Base-by-base conservation (phyloP, 192 early-diverging fungal genomes). In the Coemansia guatemalensis region DNA sequence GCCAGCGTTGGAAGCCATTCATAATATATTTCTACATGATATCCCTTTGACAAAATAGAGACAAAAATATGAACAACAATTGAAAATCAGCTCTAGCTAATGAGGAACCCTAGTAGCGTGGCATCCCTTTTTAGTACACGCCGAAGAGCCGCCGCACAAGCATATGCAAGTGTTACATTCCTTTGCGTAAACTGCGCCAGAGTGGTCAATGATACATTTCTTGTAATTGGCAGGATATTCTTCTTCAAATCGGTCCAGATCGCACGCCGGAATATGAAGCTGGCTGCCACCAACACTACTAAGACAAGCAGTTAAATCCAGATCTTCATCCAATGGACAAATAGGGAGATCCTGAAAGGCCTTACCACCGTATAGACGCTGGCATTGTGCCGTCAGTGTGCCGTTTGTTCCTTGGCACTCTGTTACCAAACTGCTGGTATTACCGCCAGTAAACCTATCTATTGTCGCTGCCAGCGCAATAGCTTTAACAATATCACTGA, bases 161-260 rank as follows among this genome's bases (percentile, higher is more conserved):
- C 71, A 74, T 12, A 25, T 22, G 48, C 71, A 74, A 7, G 32
- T 48, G 48, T 74, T 74, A 62, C 71, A 74, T 14, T 56, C 56
- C 8, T 14, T 32, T 24, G 29, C 54, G 48, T 64, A 68, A 7
- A 29, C 17, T 7, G 48, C 56, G 21, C 71, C 71, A 27, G 61
- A 67, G 49, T 74, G 18, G 5, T 52, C 27, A 12, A 26, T 12
- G 7, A 74, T 60, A 52, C 71, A 74, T 23, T 60, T 14, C 51
- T 54, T 21, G 53, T 68, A 74, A 0, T 29, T 33, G 14, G 29
- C 44, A 3, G 71, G 71, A 17, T 61, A 72, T n/a, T 65, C 44
- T 32, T 32, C 54, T 5, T 35, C 62, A 48, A 25, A 74, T 12
- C 30, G 25, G 4, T 26, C 26, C 18, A 5, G 4, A 33, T 74